Percentiles rank a stretch among this genome's conserved stretches.
Conservation (phyloP, 2,329 filamentous ascomycete species). For the Fusarium torreyae region DNA sequence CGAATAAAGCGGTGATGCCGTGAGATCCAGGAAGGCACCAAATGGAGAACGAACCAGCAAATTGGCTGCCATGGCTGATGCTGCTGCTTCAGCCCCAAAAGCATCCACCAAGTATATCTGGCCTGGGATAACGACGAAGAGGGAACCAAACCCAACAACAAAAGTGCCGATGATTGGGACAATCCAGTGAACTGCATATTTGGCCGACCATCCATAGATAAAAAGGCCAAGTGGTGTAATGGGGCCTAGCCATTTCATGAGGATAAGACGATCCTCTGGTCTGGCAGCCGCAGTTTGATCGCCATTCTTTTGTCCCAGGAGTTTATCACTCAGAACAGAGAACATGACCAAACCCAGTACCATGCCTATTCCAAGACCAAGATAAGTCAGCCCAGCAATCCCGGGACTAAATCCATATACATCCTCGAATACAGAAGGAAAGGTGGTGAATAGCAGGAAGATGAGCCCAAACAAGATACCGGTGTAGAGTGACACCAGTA, state of each 20-base stretch:
- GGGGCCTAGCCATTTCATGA: constrained; percentile 69
- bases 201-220: constrained; percentile 71
- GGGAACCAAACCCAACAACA: constrained; percentile 63
- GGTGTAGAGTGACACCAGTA: constrained; percentile 58
- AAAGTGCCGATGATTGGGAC: constrained; percentile 70
- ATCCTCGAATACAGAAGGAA: constrained; percentile 55
- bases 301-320: constrained; percentile 5
- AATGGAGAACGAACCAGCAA: constrained; percentile 54
- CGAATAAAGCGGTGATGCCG: constrained; percentile 25
- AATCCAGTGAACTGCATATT: constrained; percentile 69
- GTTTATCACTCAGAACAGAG: constrained; percentile 33
- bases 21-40: constrained; percentile 35
- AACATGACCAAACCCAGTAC: constrained; percentile 46
- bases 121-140: constrained; percentile 54
- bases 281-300: background rate
- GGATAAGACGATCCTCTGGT: constrained; percentile 66
- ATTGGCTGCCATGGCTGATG: constrained; percentile 46
- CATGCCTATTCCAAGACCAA: constrained; percentile 63
- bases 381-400: constrained; percentile 59
- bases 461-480: constrained; percentile 56
- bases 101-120: constrained; percentile 49
- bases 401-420: constrained; percentile 53
- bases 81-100: constrained; percentile 43
- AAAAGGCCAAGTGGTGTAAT: constrained; percentile 69
- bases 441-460: constrained; percentile 57